Base-by-base conservation (phyloP, 2,329 filamentous ascomycete species). In the Cryphonectria carpinicola region DNA sequence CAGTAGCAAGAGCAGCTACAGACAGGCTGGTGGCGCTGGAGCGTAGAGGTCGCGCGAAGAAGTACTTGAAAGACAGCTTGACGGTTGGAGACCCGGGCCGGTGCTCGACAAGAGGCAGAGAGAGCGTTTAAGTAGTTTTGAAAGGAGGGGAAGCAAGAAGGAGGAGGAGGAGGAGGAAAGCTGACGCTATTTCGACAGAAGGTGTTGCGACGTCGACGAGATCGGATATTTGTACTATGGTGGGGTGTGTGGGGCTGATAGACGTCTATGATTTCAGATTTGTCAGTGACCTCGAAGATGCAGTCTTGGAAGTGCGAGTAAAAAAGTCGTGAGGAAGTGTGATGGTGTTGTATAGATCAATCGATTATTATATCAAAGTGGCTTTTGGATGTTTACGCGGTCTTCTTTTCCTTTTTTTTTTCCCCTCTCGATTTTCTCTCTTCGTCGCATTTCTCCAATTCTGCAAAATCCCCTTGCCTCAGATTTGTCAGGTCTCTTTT, bases 21-120 rank as follows among this genome's bases (percentile, higher is more conserved):
- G 93, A 89, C 74, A 95, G 88, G 76, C 94, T 88, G 77, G 89
- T 86, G 77, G 91, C 85, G 81, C 91, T 89, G 77, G 93, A 92
- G 83, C 92, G 89, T 79, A 97, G 86, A 79, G 92, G 89, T 80
- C 93, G 90, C 84, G 89, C 89, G 77, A 95, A 67, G 54, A 67
- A 89, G 75, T 88, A 86, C 82, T 91, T 94, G 86, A 93, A 93
- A 88, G 97, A 97, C 95, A 97, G 88, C 86, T 95, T 97, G 93
- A 84, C 91, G 89, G 86, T 85, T 43, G 61, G 43, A 35, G 60
- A 28, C 39, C 46, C 46, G 64, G 64, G 19, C 63, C 41, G 63
- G 25, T 52, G 41, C 28, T 56, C 52, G 52, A 56, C 25, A 25
- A 32, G 52, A 52, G 52, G 52, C 17, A 22, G 19, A 49, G 43